Evolutionary conservation across 106 monocot species (phyloP).

Genomic region (Acorus gramineus): DNA sequence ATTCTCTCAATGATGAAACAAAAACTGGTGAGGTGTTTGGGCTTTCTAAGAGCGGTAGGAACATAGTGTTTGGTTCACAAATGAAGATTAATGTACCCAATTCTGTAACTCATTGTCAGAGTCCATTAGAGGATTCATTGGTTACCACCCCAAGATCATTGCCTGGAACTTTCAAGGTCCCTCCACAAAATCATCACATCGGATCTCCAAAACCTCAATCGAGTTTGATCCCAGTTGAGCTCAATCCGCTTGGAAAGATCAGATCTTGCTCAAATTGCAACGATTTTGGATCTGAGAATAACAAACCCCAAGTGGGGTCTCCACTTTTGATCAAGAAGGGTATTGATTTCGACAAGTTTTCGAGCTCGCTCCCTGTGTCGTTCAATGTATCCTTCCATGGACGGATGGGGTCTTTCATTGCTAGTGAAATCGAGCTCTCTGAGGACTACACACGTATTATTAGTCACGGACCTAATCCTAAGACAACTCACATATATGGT

Average conservation of each 20-base stretch:
- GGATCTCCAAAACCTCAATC: neutral
- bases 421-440: conserved; percentile 29
- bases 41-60: conserved; percentile 16
- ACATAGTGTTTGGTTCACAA: conserved; percentile 13
- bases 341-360: conserved; percentile 6
- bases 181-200: neutral
- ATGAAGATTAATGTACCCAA: conserved; percentile 23
- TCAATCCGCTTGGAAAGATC: conserved; percentile 20
- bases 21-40: conserved; percentile 1
- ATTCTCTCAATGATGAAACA: conserved; percentile 29
- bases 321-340: neutral
- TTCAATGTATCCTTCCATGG: conserved; percentile 15
- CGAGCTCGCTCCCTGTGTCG: conserved; percentile 17
- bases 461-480: conserved; percentile 24
- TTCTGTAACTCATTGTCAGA: conserved; percentile 1
- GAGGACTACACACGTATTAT: conserved; percentile 37
- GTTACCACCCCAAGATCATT: conserved; percentile 19
- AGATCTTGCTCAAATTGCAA: conserved; percentile 30
- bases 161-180: conserved; percentile 15
- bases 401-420: conserved; percentile 7
- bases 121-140: neutral
- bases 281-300: neutral
- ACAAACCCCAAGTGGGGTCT: conserved; percentile 1
- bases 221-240: neutral
- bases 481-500: conserved; percentile 35